Percentiles rank a stretch among this genome's conserved stretches.
phyloP scores from a whole-genome alignment of 163 green algal genomes.

The Volvox carteri region DNA sequence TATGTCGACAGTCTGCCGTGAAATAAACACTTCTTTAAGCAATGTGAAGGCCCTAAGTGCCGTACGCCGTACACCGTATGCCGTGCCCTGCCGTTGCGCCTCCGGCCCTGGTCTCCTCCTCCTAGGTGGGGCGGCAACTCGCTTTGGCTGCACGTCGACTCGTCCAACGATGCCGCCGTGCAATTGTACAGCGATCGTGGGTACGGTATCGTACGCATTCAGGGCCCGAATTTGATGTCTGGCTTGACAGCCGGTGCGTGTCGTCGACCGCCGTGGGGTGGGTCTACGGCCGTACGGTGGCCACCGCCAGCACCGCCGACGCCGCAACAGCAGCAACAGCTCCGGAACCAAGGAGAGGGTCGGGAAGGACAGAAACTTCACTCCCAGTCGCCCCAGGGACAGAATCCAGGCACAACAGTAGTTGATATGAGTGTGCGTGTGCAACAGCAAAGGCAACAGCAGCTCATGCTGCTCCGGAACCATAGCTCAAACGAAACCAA shows the following conservation, averaged over 20 bases:
- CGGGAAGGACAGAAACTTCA: background rate
- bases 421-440: too few species aligned
- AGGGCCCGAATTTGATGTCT: background rate
- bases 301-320: background rate
- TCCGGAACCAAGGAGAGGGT: background rate
- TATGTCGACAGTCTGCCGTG: too few species aligned
- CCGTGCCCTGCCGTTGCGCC: background rate
- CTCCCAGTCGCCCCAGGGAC: too few species aligned
- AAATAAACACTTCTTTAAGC: too few species aligned
- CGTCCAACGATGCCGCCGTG: conserved; percentile 37
- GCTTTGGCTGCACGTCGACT: conserved; percentile 55
- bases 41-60: background rate
- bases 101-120: background rate
- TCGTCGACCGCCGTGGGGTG: too few species aligned
- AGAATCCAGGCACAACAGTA: too few species aligned
- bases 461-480: background rate
- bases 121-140: conserved; percentile 44
- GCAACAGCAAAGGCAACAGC: conserved; percentile 4
- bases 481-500: background rate
- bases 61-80: background rate
- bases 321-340: background rate
- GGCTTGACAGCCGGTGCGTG: background rate
- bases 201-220: conserved; percentile 35
- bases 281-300: background rate
- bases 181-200: conserved; percentile 44